phyloP scores from a whole-genome alignment of 495 filamentous ascomycete species.

The Aspergillus kassunensis region DNA sequence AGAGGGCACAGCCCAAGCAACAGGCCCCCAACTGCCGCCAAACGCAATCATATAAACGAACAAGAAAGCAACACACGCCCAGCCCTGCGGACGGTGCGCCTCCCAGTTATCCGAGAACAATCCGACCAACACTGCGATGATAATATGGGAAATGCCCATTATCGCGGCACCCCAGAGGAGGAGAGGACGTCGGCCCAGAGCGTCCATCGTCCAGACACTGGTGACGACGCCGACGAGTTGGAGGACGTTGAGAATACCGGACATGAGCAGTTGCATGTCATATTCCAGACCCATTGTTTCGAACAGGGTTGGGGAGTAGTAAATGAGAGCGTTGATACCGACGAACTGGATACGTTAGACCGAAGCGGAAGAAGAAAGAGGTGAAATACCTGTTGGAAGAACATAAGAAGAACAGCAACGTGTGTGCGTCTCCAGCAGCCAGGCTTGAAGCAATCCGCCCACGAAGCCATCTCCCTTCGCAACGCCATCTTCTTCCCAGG shows the following conservation, averaged over 20 bases:
- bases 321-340: conserved; percentile 50
- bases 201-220: conserved; percentile 50
- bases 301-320: conserved; percentile 56
- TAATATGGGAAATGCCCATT: conserved; percentile 48
- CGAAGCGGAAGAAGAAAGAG: no score
- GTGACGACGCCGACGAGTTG: conserved; percentile 47
- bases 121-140: conserved; percentile 48
- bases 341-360: conserved; percentile 30
- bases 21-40: conserved; percentile 44
- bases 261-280: conserved; percentile 55
- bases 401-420: conserved; percentile 51
- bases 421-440: conserved; percentile 54
- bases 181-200: conserved; percentile 42
- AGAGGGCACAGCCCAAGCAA: conserved; percentile 45
- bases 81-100: conserved; percentile 41
- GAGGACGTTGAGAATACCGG: conserved; percentile 53
- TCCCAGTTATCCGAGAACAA: conserved; percentile 43
- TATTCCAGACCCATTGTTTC: conserved; percentile 53
- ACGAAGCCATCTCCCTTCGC: conserved; percentile 42
- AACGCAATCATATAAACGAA: conserved; percentile 49
- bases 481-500: conserved; percentile 26
- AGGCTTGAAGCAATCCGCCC: conserved; percentile 45
- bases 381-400: conserved; percentile 48
- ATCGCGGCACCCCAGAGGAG: conserved; percentile 42
- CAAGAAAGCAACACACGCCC: conserved; percentile 45